A percentile compares a stretch with the other conserved stretches of the same genome.
Evolutionary conservation across 345 rosid genomes (phyloP).

Genomic region (Firmiana major): DNA sequence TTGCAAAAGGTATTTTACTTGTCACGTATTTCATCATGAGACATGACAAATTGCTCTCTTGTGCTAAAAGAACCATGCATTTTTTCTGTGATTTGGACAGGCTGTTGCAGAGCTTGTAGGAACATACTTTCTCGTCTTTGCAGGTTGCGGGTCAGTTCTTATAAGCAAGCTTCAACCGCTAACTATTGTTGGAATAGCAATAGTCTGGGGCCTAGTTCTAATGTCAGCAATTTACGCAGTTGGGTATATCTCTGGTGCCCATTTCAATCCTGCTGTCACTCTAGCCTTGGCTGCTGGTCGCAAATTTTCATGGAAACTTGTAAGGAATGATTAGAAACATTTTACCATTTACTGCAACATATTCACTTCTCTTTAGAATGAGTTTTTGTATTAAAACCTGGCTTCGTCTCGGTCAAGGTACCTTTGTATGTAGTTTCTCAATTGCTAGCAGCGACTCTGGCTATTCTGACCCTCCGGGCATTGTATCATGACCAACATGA

Average conservation of each 20-base stretch:
- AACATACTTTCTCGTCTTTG: conserved; percentile 38
- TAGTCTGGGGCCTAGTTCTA: conserved; percentile 44
- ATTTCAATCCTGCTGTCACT: conserved; percentile 53
- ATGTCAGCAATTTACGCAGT: conserved; percentile 42
- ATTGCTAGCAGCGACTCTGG: conserved; percentile 38
- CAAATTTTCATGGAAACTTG: conserved; percentile 42
- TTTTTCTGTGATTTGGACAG: conserved; percentile 17
- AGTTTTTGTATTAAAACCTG: background rate
- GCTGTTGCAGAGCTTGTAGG: conserved; percentile 45
- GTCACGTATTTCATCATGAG: background rate
- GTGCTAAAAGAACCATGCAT: background rate
- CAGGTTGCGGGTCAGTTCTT: conserved; percentile 42
- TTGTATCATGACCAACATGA: conserved; percentile 27
- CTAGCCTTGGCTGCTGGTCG: conserved; percentile 35
- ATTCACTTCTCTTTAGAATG: background rate
- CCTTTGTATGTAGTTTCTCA: conserved; percentile 41
- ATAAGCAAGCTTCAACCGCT: conserved; percentile 29
- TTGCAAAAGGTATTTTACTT: background rate
- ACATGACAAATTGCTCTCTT: background rate
- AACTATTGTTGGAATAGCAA: conserved; percentile 35
- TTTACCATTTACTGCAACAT: background rate
- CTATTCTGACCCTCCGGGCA: conserved; percentile 34
- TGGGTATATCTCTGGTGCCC: conserved; percentile 50
- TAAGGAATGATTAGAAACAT: conserved; percentile 12
- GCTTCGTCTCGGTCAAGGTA: conserved; percentile 21